Evolutionary conservation across 2,329 filamentous ascomycete genomes (phyloP), one percentile per base, ranked within the genome.

Genomic region (Diaporthe longicolla): DNA sequence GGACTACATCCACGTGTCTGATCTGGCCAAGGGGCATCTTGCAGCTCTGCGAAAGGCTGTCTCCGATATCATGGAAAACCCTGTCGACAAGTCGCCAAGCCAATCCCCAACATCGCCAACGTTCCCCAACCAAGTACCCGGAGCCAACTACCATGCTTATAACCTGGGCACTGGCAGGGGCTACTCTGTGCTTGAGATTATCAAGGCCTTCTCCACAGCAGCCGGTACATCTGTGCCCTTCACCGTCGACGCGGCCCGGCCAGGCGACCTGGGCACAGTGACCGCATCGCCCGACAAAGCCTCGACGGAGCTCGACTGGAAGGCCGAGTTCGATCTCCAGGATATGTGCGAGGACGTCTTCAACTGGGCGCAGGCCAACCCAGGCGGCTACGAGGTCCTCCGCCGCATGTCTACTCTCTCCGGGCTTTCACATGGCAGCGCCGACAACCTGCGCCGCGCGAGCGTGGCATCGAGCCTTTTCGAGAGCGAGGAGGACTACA

Each of bases 331-430:
- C 70, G 73, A 72, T 17, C 55, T 74, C 3, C 73, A 74, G 37
- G 73, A 74, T 70, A 74, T 74, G 73, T 74, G 73, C 70, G 55
- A 66, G 29, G 73, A 74, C 54, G 73, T 74, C 7, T 74, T 69
- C 73, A 74, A 74, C 55, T 74, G 73, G 73, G 73, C 70, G 1
- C 45, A 55, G 3, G 37, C 73, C 11, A 74, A 74, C 48, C 73
- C 73, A 7, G 73, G 73, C 7, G 73, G 73, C 10, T 74, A 74
- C 29, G 73, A 74, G 63, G 66, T 72, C 45, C 73, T 74, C n/a
- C 55, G 73, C 6, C 54, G 73, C 6, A 71, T 74, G 52, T 74
- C 73, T 0, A 69, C 52, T 13, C 68, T 74, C 61, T 69, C 73
- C 0, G 61, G 70, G 5, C 63, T 35, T 24, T 69, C 73, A 4